phyloP scores from a whole-genome alignment of 140 eudicot species.

The Cichorium intybus region DNA sequence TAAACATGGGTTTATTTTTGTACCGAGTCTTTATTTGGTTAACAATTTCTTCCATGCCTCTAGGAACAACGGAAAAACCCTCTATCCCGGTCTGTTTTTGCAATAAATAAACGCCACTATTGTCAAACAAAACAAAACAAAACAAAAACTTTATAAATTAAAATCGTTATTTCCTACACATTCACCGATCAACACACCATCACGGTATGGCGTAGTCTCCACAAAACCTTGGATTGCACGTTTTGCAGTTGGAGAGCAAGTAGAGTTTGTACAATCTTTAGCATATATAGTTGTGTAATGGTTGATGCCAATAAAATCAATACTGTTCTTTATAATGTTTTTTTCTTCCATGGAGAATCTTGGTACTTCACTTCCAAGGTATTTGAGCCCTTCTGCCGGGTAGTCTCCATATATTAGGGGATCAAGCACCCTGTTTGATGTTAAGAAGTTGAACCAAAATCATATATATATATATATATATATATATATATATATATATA shows the following conservation, averaged over 20 bases:
- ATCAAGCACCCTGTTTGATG: slow-evolving; percentile 50
- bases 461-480: too few relatives aligned
- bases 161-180: slow-evolving; percentile 23
- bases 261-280: slow-evolving; percentile 47
- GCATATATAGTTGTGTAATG: slow-evolving; percentile 55
- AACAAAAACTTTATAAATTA: too few relatives aligned
- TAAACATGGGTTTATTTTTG: slow-evolving; percentile 66
- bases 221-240: slow-evolving; percentile 51
- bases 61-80: slow-evolving; percentile 51
- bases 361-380: slow-evolving; percentile 24
- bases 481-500: too few relatives aligned
- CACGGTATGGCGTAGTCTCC: slow-evolving; percentile 31
- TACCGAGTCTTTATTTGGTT: slow-evolving; percentile 52
- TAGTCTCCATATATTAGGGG: slow-evolving; percentile 61
- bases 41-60: slow-evolving; percentile 57
- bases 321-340: slow-evolving; percentile 34
- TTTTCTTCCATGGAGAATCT: slow-evolving; percentile 40
- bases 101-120: background rate
- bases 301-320: slow-evolving; percentile 65
- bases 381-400: slow-evolving; percentile 48
- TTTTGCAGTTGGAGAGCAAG: slow-evolving; percentile 26
- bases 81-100: slow-evolving; percentile 34
- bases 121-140: background rate
- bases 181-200: slow-evolving; percentile 60
- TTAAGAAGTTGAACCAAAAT: too few relatives aligned